Evolutionary conservation across 2,329 filamentous ascomycete genomes (phyloP), one percentile per base, ranked within the genome.

Genomic region (Colletotrichum euphorbiae): DNA sequence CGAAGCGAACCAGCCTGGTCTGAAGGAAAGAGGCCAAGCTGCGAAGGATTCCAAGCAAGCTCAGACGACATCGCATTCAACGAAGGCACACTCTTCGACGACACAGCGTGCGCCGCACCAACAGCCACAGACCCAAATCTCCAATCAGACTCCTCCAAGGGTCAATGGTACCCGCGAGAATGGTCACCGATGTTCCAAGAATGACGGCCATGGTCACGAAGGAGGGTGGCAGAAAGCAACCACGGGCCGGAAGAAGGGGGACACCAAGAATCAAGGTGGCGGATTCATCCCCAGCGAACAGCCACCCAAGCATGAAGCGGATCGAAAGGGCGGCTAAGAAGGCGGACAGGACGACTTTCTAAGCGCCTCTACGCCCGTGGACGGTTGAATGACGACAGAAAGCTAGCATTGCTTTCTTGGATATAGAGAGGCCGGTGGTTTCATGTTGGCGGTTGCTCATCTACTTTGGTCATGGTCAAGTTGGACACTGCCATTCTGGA

Each of bases 251-350:
- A 87, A 86, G 75, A 87, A 85, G 76, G 80, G 78, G n/a, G 83
- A 85, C 13, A 74, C 77, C 63, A 89, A 87, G 74, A 81, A 81
- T 73, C 75, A 78, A 54, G 75, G 75, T 7, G 84, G 82, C 64
- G 78, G 77, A 3, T 75, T 75, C 21, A 74, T 55, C 6, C 40
- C 78, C 6, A 80, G 82, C 67, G 88, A 91, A 75, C 82, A 83
- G 74, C 80, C 79, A 19, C 89, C 89, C 3, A 87, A 84, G 76
- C 83, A 88, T 60, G 85, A 86, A 12, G 85, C 84, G 2, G 88
- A 90, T 68, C 85, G 89, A 67, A 90, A 90, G 73, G 89, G 89
- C 2, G 89, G 89, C 55, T 90, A 81, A 85, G 45, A 31, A 36
- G 8, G 38, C 12, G 21, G 21, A 33, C 7, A 15, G 21, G 21